Evolutionary conservation across 2,329 filamentous ascomycete genomes (phyloP), one percentile per base, ranked within the genome.

Genomic region (Aureobasidium leucospermi): DNA sequence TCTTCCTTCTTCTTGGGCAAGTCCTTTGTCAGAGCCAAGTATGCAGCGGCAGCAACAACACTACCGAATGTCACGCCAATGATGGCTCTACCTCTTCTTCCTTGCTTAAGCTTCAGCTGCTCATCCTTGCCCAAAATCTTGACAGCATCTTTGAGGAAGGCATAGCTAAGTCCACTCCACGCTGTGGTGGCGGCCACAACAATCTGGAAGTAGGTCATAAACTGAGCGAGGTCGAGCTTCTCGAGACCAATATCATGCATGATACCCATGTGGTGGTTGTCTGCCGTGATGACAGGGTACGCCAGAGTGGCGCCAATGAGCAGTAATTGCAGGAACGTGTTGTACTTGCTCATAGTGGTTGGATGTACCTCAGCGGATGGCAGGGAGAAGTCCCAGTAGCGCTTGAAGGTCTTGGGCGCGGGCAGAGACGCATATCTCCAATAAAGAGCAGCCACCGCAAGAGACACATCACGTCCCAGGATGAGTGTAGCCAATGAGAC

Each of bases 311-410:
- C 82, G 16, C 92, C 93, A 67, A 99, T 88, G 11, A 99, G 81
- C 4, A 86, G 85, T 19, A 99, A 78, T 72, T 99, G 94, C 66
- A 97, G 76, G 45, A 95, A 91, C 0, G 94, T 99, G 74, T 99
- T 99, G 74, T 91, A 74, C 67, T 95, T 95, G 74, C 87, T 91
- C 63, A 95, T 89, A 1, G 82, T 87, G 0, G 90, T 94, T 1
- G 90, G 90, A 62, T 85, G 87, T 6, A 95, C 90, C 74, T 94
- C 89, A 2, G 90, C 90, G 41, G 86, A 89, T 2, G 90, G 94
- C 13, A 99, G 81, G 3, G 89, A 93, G 70, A 99, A 97, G 74
- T 99, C 94, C 94, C 94, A 99, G 75, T 97, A 99, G 16, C 94
- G 81, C 16, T 82, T 76, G 74, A 96, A 89, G 0, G 94, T 97